phyloP scores from a whole-genome alignment of 371 early-diverging fungal genomes.

The Caulochytrium protostelioides region DNA sequence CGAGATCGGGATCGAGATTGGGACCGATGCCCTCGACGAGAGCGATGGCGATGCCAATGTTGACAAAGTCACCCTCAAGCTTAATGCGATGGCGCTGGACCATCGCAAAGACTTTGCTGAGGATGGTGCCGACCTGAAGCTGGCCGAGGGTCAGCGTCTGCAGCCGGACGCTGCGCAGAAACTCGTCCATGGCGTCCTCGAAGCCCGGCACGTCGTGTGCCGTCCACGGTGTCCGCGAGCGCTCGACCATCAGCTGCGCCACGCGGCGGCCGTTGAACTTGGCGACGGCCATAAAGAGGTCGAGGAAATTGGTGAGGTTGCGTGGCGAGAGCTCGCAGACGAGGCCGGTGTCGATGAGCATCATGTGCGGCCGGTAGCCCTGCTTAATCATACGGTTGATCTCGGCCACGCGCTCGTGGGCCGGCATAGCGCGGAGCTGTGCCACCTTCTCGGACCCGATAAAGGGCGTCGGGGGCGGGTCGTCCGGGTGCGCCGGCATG shows the following conservation, averaged over 20 bases:
- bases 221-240: conserved; percentile 48
- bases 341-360: conserved; percentile 80
- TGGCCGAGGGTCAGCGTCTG: conserved; percentile 53
- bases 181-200: conserved; percentile 45
- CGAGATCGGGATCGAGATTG: conserved; percentile 68
- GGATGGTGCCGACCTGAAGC: conserved; percentile 52
- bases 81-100: conserved; percentile 76
- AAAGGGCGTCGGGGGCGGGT: neutral
- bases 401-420: too few relatives aligned
- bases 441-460: neutral
- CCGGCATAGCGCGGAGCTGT: neutral
- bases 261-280: conserved; percentile 61
- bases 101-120: conserved; percentile 53
- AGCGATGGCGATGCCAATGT: conserved; percentile 69
- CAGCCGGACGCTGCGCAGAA: conserved; percentile 43
- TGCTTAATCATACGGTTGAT: conserved; percentile 26
- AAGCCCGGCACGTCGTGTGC: conserved; percentile 56
- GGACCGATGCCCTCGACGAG: conserved; percentile 85
- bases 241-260: conserved; percentile 65
- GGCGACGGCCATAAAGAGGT: conserved; percentile 66
- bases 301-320: conserved; percentile 64
- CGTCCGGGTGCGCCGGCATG: neutral
- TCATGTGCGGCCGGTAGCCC: conserved; percentile 51
- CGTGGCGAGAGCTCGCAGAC: conserved; percentile 45
- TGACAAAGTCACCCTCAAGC: conserved; percentile 80